Conservation (phyloP, 306 rosid species). For the Macrotyloma uniflorum region DNA sequence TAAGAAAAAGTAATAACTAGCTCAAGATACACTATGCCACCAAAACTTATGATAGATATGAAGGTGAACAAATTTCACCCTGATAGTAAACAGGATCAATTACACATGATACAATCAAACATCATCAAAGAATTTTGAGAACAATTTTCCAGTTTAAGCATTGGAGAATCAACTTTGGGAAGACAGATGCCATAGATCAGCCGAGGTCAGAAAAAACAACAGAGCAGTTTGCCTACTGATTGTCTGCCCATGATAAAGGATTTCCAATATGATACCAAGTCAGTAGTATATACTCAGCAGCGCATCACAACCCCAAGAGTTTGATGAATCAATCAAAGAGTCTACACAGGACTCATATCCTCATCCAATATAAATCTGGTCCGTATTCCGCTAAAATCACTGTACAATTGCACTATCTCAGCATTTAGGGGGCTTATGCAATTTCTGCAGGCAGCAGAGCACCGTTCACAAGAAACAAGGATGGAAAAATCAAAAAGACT, state of each 20-base stretch:
- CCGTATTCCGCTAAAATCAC: constrained; percentile 43
- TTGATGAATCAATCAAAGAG: constrained; percentile 40
- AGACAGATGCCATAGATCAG: constrained; percentile 28
- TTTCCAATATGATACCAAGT: constrained; percentile 20
- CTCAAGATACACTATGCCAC: constrained; percentile 19
- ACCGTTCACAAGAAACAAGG: constrained; percentile 39
- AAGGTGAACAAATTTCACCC: constrained; percentile 48
- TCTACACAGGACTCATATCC: constrained; percentile 32
- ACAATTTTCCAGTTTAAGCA: constrained; percentile 41
- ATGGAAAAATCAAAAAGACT: background rate
- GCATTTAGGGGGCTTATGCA: constrained; percentile 36
- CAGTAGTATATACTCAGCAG: constrained; percentile 19
- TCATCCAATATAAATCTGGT: constrained; percentile 34
- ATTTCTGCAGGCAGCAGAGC: constrained; percentile 40
- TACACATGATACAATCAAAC: constrained; percentile 59
- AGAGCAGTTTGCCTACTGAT: constrained; percentile 22
- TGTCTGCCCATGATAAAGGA: constrained; percentile 18
- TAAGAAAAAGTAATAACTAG: background rate
- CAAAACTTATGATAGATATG: constrained; percentile 41
- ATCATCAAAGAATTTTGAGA: constrained; percentile 44
- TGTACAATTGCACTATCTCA: constrained; percentile 50
- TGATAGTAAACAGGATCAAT: constrained; percentile 42
- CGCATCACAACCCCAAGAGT: constrained; percentile 15
- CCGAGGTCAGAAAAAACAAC: constrained; percentile 26
- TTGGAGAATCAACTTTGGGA: constrained; percentile 46